These are phyloP conservation scores for Fusarium beomiforme DNA, from an alignment of 2,329 filamentous ascomycete species.

Conservation along the genomic window DNA sequence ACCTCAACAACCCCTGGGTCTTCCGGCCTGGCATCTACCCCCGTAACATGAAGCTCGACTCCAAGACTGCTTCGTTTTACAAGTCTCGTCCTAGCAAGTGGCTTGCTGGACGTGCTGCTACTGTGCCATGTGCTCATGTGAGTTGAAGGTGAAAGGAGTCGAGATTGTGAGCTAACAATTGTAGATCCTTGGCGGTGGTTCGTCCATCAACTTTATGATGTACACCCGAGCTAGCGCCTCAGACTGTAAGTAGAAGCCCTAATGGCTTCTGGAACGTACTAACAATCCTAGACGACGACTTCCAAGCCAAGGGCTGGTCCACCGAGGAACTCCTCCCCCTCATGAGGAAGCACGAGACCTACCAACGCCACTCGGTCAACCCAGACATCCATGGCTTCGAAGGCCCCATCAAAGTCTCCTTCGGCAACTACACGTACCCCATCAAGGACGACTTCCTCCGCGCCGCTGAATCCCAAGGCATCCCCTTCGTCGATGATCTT, in stretches of 20 bases:
- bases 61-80: slow-evolving; percentile 84
- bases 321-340: slow-evolving; percentile 79
- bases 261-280: not conserved
- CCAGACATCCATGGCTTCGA: slow-evolving; percentile 78
- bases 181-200: slow-evolving; percentile 72
- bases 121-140: slow-evolving; percentile 76
- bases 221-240: slow-evolving; percentile 45
- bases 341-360: slow-evolving; percentile 85
- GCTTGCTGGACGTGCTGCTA: slow-evolving; percentile 74
- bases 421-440: slow-evolving; percentile 83
- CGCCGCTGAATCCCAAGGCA: slow-evolving; percentile 77
- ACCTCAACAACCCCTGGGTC: slow-evolving; percentile 82
- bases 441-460: slow-evolving; percentile 84
- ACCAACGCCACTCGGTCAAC: slow-evolving; percentile 73
- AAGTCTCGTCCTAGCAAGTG: slow-evolving; percentile 79
- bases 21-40: slow-evolving; percentile 81
- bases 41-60: slow-evolving; percentile 81
- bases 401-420: slow-evolving; percentile 84
- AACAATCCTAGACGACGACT: slow-evolving; percentile 65
- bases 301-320: slow-evolving; percentile 81
- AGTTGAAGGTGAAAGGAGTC: not conserved
- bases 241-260: slow-evolving; percentile 17
- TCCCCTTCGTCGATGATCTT: slow-evolving; percentile 78
- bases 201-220: slow-evolving; percentile 82
- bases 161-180: not conserved